A percentile compares a stretch with the other conserved stretches of the same genome.
phyloP scores from a whole-genome alignment of 1,284 basidiomycete genomes.

The Cutaneotrichosporon sp. region DNA sequence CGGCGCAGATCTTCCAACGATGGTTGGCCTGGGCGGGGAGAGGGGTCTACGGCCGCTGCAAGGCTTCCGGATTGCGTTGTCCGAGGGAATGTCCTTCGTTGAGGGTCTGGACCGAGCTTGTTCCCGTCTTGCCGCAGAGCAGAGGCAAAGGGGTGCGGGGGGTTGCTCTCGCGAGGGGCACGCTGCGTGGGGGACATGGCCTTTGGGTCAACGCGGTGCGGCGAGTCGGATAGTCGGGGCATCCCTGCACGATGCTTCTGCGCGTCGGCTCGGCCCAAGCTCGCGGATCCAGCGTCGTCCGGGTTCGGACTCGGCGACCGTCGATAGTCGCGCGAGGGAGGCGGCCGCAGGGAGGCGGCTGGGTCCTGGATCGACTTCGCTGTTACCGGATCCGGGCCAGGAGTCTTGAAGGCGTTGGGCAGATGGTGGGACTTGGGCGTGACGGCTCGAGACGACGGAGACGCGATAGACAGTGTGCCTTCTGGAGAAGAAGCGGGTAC shows the following conservation, averaged over 20 bases:
- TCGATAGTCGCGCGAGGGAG: constrained; percentile 32
- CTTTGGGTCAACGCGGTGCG: background rate
- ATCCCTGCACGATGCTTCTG: background rate
- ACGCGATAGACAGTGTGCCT: background rate
- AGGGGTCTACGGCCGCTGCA: background rate
- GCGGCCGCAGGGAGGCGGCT: constrained; percentile 30
- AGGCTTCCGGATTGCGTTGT: background rate
- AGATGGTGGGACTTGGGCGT: constrained; percentile 21
- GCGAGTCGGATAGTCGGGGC: background rate
- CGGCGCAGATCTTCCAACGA: constrained; percentile 74
- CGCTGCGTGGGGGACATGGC: constrained; percentile 5
- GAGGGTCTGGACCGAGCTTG: background rate
- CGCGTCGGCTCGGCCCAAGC: background rate
- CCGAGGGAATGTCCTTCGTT: background rate
- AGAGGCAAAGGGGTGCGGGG: constrained; percentile 44
- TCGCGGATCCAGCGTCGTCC: background rate
- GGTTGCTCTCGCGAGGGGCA: constrained; percentile 1
- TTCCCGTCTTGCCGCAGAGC: background rate
- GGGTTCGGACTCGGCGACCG: constrained; percentile 41
- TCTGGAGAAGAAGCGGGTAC: background rate
- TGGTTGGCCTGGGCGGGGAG: constrained; percentile 28
- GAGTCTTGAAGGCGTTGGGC: constrained; percentile 10
- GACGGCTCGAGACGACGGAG: constrained; percentile 7
- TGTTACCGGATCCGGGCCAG: background rate
- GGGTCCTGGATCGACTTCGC: background rate